Percentiles rank a stretch among this genome's conserved stretches.
phyloP scores from a whole-genome alignment of 2,329 filamentous ascomycete species.

The Curvularia spicifera region DNA sequence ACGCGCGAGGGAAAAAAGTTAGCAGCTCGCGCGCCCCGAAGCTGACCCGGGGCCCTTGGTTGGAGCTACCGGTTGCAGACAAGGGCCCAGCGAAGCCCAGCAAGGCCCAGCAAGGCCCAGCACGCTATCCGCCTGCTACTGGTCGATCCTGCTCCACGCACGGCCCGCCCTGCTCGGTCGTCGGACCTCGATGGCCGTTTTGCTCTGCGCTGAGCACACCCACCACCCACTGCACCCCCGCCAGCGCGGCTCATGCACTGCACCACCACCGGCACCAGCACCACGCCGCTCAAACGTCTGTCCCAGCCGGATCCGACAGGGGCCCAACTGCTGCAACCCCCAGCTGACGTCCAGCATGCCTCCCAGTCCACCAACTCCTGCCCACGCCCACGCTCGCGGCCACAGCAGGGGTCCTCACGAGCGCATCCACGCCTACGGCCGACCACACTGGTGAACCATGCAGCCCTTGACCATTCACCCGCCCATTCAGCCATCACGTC shows the following conservation, averaged over 20 bases:
- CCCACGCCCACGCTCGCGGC: no score
- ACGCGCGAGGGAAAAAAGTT: slow-evolving; percentile 4
- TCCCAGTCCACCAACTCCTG: slow-evolving; percentile 2
- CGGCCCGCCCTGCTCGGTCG: slow-evolving; percentile 31
- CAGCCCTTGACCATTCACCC: no score
- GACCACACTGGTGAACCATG: no score
- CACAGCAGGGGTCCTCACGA: no score
- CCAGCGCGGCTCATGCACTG: slow-evolving; percentile 35
- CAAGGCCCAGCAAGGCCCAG: neutral
- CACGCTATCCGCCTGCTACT: slow-evolving; percentile 22
- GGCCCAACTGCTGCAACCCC: slow-evolving; percentile 1
- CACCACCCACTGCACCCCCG: neutral
- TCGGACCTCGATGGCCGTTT: slow-evolving; percentile 35
- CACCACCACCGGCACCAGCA: neutral
- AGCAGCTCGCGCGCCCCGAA: slow-evolving; percentile 18
- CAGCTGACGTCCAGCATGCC: neutral
- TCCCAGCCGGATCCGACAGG: slow-evolving; percentile 1
- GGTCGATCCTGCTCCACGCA: slow-evolving; percentile 38
- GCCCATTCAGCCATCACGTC: no score
- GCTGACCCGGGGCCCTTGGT: slow-evolving; percentile 16
- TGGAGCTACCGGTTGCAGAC: slow-evolving; percentile 22
- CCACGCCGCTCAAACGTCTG: neutral
- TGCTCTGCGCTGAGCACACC: slow-evolving; percentile 20
- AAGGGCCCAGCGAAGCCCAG: slow-evolving; percentile 1
- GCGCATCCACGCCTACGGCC: no score